Conservation (phyloP, 2,329 filamentous ascomycete genomes). For the Teratosphaeria pseudoeucalypti region DNA sequence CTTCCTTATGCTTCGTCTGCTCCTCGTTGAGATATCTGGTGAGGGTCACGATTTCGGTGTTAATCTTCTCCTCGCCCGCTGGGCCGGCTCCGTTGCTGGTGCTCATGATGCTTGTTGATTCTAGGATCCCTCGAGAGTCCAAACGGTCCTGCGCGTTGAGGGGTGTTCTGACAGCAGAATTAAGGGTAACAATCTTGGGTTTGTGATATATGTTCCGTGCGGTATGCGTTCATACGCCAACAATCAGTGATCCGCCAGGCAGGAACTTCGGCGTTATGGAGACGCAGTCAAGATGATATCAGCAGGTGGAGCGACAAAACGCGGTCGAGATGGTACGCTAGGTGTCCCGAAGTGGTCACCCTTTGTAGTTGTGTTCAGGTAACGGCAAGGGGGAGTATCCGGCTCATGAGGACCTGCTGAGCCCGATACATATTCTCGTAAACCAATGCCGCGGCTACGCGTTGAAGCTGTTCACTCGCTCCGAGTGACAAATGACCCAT, state of each 20-base stretch:
- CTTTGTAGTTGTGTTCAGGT: not conserved
- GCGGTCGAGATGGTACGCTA: not conserved
- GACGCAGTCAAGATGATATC: constrained; percentile 3
- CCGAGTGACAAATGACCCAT: not conserved
- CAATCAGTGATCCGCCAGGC: not conserved
- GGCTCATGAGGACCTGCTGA: not conserved
- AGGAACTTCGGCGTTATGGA: constrained; percentile 4
- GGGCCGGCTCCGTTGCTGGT: constrained; percentile 33
- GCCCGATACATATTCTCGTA: not conserved
- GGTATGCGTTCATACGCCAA: not conserved
- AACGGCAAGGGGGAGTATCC: not conserved
- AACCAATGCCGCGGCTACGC: constrained; percentile 1
- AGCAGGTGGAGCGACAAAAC: not conserved
- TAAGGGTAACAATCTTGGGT: not conserved
- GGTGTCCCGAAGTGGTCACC: not conserved
- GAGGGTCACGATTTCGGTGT: constrained; percentile 91
- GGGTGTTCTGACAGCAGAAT: not conserved
- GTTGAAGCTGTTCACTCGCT: not conserved
- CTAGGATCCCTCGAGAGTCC: not conserved
- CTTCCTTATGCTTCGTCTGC: constrained; percentile 84
- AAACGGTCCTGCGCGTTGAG: not conserved
- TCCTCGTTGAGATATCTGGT: constrained; percentile 95
- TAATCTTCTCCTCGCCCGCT: constrained; percentile 64
- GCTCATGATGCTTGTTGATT: not conserved
- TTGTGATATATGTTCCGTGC: not conserved